phyloP scores from a whole-genome alignment of 345 rosid genomes.

The Mallotus nudiflorus region DNA sequence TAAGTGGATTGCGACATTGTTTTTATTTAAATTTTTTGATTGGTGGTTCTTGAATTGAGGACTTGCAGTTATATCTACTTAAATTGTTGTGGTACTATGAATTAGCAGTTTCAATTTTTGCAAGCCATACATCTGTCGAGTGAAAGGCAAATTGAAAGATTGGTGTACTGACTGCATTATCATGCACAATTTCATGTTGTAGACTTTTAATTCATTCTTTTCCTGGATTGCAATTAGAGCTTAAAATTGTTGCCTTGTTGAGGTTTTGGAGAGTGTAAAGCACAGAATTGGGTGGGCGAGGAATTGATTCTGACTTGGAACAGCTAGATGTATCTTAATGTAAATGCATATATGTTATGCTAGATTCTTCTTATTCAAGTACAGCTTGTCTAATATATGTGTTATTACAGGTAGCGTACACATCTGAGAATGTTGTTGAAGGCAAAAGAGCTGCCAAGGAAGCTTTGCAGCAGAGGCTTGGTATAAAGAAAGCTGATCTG shows the following conservation, averaged over 20 bases:
- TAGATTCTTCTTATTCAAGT: not conserved
- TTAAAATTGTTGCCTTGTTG: not conserved
- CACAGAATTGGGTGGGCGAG: not conserved
- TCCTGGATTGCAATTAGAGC: not conserved
- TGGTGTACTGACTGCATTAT: not conserved
- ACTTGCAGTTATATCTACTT: not conserved
- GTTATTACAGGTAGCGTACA: constrained; percentile 60
- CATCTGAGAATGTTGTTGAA: constrained; percentile 74
- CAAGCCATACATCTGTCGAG: not conserved
- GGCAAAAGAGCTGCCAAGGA: constrained; percentile 90
- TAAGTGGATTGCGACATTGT: constrained; percentile 34
- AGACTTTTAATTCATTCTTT: not conserved
- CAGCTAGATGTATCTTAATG: not conserved
- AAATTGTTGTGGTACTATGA: not conserved
- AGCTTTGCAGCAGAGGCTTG: constrained; percentile 77
- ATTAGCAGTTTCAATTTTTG: not conserved
- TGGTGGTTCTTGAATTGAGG: not conserved
- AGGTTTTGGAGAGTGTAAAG: not conserved
- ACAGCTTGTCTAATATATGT: constrained; percentile 17
- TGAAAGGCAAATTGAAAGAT: not conserved
- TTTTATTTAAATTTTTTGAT: not conserved
- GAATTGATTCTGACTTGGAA: no score
- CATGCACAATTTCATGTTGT: not conserved
- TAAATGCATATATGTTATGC: not conserved
- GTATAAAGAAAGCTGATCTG: constrained; percentile 53